Conservation (phyloP, 2,329 filamentous ascomycete species). For the Cladophialophora exuberans region DNA sequence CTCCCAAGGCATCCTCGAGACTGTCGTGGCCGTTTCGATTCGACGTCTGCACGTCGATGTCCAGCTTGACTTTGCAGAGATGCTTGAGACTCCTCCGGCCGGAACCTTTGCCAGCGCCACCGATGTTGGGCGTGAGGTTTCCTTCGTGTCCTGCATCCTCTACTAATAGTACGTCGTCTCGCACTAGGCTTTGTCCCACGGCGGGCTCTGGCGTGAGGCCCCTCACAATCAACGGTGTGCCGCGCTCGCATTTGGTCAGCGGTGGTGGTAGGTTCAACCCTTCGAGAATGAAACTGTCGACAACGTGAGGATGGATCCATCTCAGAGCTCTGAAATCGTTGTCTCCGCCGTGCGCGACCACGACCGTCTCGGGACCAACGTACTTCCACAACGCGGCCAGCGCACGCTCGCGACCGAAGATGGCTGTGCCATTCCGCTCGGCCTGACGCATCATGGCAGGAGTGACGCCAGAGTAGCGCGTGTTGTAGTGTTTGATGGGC, state of each 20-base stretch:
- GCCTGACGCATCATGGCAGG: constrained; percentile 44
- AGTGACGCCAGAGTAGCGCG: constrained; percentile 55
- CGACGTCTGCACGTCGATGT: constrained; percentile 34
- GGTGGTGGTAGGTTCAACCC: too few relatives aligned
- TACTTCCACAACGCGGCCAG: constrained; percentile 49
- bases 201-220: too few relatives aligned
- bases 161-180: too few relatives aligned
- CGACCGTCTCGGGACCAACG: constrained; percentile 51
- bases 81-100: constrained; percentile 32
- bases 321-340: constrained; percentile 51
- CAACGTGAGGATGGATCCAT: constrained; percentile 51
- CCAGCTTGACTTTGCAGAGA: constrained; percentile 28
- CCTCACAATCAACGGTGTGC: too few relatives aligned
- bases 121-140: too few relatives aligned
- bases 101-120: constrained; percentile 12
- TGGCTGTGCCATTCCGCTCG: constrained; percentile 24
- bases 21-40: constrained; percentile 44
- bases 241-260: too few relatives aligned
- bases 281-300: constrained; percentile 49
- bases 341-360: constrained; percentile 52
- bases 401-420: constrained; percentile 39
- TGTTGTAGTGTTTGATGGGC: constrained; percentile 55
- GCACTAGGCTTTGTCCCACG: too few relatives aligned
- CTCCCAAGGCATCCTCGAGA: constrained; percentile 51
- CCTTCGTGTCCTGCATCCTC: constrained; percentile 13